These are phyloP conservation scores for Wickerhamomyces subpelliculosus DNA, from an alignment of 805 yeast species.

Conservation along the genomic window DNA sequence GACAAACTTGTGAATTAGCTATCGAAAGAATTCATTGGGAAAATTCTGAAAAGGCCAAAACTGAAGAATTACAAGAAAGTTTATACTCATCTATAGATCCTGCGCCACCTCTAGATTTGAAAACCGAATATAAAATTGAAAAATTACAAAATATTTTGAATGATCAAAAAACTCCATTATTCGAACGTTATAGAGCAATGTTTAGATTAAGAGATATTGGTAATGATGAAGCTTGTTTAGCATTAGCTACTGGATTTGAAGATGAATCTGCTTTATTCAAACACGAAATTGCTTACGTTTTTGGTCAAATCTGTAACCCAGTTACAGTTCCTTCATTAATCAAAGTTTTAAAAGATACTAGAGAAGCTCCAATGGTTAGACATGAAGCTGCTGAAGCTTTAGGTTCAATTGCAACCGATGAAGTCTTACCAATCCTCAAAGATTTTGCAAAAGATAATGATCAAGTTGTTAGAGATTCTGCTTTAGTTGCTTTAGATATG, in stretches of 20 bases:
- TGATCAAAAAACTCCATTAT: slow-evolving; percentile 70
- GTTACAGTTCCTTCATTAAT: slow-evolving; percentile 83
- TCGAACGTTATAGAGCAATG: slow-evolving; percentile 97
- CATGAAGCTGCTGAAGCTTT: slow-evolving; percentile 99
- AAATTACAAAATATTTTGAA: slow-evolving; percentile 64
- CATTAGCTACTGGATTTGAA: slow-evolving; percentile 81
- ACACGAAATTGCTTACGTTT: slow-evolving; percentile 97
- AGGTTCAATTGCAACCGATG: slow-evolving; percentile 95
- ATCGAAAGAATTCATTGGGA: slow-evolving; percentile 94
- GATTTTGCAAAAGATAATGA: slow-evolving; percentile 75
- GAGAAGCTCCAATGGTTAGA: slow-evolving; percentile 97
- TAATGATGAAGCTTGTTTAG: slow-evolving; percentile 85
- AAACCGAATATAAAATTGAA: slow-evolving; percentile 50
- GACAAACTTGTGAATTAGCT: slow-evolving; percentile 97
- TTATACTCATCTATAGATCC: slow-evolving; percentile 90
- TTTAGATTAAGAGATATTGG: slow-evolving; percentile 94
- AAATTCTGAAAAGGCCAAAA: slow-evolving; percentile 54
- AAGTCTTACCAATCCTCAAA: slow-evolving; percentile 82
- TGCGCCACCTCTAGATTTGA: slow-evolving; percentile 91
- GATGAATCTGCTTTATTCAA: slow-evolving; percentile 92
- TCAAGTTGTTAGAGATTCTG: slow-evolving; percentile 91
- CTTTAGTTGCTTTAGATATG: slow-evolving; percentile 97
- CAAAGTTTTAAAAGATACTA: slow-evolving; percentile 66
- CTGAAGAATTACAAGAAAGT: slow-evolving; percentile 68
- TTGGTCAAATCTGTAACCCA: slow-evolving; percentile 95